Percentiles rank a stretch among this genome's conserved stretches.
Evolutionary conservation across 352 stramenopile species (phyloP).

Genomic region (Pythium brachiatum): DNA sequence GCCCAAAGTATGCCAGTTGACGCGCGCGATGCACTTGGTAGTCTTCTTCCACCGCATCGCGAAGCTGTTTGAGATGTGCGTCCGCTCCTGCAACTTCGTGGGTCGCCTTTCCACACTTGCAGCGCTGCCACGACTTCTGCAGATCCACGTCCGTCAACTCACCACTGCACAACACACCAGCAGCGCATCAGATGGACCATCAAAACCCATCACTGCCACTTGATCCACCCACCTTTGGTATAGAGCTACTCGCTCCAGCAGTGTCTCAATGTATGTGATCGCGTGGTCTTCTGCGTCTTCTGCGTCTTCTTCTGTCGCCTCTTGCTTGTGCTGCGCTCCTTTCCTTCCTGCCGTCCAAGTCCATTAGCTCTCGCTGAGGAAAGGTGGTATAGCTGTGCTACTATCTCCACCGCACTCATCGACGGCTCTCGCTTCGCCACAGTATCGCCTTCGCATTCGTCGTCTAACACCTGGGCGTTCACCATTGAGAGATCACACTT

Average conservation of each 20-base stretch:
- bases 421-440: not conserved
- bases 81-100: conserved; percentile 16
- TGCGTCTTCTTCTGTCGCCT: not conserved
- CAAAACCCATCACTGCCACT: not conserved
- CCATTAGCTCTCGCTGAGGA: too few species aligned
- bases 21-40: conserved; percentile 9
- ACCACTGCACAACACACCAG: conserved; percentile 12
- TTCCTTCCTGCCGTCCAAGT: not conserved
- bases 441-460: too few species aligned
- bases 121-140: conserved; percentile 18
- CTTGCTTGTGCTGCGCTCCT: conserved; percentile 3
- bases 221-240: conserved; percentile 13
- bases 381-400: too few species aligned
- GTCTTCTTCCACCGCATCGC: conserved; percentile 2
- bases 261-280: conserved; percentile 11
- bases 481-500: too few species aligned
- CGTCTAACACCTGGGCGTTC: not conserved
- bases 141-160: conserved; percentile 16
- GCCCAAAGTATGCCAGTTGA: conserved; percentile 9
- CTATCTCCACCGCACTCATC: not conserved
- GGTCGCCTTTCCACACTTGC: not conserved
- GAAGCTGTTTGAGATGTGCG: conserved; percentile 8
- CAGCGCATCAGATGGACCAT: too few species aligned
- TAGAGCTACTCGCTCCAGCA: conserved; percentile 14
- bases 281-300: not conserved